Evolutionary conservation across 2,329 filamentous ascomycete species (phyloP).

Genomic region (Leptographium lundbergii): DNA sequence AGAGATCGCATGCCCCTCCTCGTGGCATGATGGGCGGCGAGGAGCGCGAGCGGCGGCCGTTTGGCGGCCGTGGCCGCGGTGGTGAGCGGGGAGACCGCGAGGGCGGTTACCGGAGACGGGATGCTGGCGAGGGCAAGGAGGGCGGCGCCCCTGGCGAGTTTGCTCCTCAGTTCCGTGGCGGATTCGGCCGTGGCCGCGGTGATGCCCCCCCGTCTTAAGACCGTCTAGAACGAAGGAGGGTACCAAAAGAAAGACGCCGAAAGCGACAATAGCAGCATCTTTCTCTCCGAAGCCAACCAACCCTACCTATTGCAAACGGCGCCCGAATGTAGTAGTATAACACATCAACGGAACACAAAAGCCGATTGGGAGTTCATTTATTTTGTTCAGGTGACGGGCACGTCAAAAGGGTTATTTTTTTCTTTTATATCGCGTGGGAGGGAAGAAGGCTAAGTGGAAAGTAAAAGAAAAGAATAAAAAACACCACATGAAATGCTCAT

Average conservation of each 20-base stretch:
- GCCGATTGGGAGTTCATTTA: constrained; percentile 10
- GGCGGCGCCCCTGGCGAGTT: constrained; percentile 86
- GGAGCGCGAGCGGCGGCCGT: constrained; percentile 69
- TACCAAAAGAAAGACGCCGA: not conserved
- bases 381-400: constrained; percentile 7
- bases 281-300: constrained; percentile 2
- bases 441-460: constrained; percentile 3
- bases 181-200: constrained; percentile 75
- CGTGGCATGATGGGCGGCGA: constrained; percentile 95
- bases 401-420: constrained; percentile 5
- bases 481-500: not conserved
- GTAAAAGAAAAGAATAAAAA: not conserved
- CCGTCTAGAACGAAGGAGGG: constrained; percentile 8
- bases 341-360: constrained; percentile 3
- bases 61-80: constrained; percentile 68
- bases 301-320: constrained; percentile 3
- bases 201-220: constrained; percentile 51
- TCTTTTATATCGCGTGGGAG: constrained; percentile 6
- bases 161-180: constrained; percentile 85
- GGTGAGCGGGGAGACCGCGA: constrained; percentile 70
- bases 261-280: not conserved
- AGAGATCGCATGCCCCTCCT: constrained; percentile 94
- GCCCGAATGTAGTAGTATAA: constrained; percentile 4
- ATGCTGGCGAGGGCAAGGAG: constrained; percentile 79
- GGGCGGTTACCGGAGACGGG: constrained; percentile 86